Conservation (phyloP, 345 rosid genomes). For the Aethionema arabicum region DNA sequence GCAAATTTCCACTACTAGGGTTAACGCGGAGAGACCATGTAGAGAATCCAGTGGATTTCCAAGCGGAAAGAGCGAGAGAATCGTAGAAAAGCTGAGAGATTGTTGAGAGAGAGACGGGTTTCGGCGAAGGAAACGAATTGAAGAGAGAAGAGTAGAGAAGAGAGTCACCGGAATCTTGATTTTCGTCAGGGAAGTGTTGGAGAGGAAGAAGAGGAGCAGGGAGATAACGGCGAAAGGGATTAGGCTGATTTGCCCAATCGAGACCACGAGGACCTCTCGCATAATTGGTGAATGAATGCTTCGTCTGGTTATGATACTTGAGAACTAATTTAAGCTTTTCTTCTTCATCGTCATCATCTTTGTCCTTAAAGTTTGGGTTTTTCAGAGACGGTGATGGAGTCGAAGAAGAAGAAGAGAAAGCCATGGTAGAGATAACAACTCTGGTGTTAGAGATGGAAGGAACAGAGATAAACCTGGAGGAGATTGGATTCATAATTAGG, state of each 20-base stretch:
- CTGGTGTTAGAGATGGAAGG: conserved; percentile 26
- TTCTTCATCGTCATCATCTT: conserved; percentile 29
- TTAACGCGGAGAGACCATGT: conserved; percentile 94
- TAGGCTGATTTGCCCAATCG: conserved; percentile 92
- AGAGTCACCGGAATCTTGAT: conserved; percentile 20
- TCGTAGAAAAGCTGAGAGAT: conserved; percentile 68
- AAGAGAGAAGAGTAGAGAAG: conserved; percentile 61
- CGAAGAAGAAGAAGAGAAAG: conserved; percentile 40
- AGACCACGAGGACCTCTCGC: conserved; percentile 88
- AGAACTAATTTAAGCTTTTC: conserved; percentile 49
- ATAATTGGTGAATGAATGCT: conserved; percentile 62
- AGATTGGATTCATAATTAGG: conserved; percentile 25
- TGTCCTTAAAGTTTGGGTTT: conserved; percentile 15
- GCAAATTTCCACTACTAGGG: conserved; percentile 93
- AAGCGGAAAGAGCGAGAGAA: conserved; percentile 87
- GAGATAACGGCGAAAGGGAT: conserved; percentile 80
- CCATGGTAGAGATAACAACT: conserved; percentile 31
- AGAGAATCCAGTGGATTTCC: conserved; percentile 76
- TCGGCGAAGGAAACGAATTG: conserved; percentile 57
- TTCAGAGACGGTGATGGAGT: conserved; percentile 33
- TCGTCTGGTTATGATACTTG: conserved; percentile 70
- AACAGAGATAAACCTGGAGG: conserved; percentile 24
- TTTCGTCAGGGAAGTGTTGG: conserved; percentile 36
- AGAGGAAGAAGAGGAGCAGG: conserved; percentile 65
- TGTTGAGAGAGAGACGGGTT: conserved; percentile 50